Conservation (phyloP, 331 rosid species). For the Pyracantha coccinea region DNA sequence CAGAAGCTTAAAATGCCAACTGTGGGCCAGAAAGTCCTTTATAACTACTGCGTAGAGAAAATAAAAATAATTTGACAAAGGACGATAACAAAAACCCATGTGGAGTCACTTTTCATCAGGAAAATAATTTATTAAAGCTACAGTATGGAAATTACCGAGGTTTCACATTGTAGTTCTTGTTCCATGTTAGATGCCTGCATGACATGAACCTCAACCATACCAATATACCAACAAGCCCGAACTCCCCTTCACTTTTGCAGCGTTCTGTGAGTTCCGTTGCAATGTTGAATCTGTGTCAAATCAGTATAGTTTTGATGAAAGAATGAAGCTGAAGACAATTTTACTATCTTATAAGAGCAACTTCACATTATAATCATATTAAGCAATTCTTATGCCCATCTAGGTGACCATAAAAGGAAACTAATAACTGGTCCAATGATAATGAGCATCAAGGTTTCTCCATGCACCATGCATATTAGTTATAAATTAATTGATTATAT, state of each 20-base stretch:
- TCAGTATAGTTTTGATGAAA: not conserved
- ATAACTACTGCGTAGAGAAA: not conserved
- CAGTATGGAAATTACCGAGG: slow-evolving; percentile 15
- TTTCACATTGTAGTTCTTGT: slow-evolving; percentile 35
- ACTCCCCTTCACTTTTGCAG: slow-evolving; percentile 20
- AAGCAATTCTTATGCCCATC: not conserved
- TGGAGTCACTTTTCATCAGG: not conserved
- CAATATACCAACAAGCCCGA: slow-evolving; percentile 24
- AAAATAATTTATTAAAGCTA: not conserved
- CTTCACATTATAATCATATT: not conserved
- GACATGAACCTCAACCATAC: slow-evolving; percentile 40
- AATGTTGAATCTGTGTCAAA: slow-evolving; percentile 21
- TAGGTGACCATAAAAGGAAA: not conserved
- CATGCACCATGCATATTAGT: not conserved
- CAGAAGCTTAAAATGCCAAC: not conserved
- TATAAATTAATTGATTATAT: not conserved
- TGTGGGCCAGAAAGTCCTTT: not conserved
- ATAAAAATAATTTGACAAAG: not conserved
- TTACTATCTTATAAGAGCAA: not conserved
- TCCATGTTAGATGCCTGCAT: slow-evolving; percentile 32
- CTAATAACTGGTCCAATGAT: not conserved
- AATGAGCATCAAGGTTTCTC: not conserved
- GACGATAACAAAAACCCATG: not conserved
- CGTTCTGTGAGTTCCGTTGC: slow-evolving; percentile 23
- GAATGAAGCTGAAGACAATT: not conserved